Evolutionary conservation across 345 rosid species (phyloP).

Genomic region (Syzygium oleosum): DNA sequence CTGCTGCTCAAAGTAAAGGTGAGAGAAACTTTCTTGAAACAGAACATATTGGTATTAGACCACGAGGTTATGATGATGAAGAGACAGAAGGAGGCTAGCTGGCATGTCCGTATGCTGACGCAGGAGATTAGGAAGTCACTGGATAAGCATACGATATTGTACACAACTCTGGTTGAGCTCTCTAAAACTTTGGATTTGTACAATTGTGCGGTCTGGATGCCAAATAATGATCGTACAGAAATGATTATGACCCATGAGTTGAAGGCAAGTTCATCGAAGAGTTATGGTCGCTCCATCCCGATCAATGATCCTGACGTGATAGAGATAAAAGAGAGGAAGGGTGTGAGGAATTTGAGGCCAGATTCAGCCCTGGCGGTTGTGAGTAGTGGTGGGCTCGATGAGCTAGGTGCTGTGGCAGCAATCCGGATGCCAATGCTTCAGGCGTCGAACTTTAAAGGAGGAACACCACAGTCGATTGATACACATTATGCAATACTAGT

Average conservation of each 20-base stretch:
- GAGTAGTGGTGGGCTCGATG: conserved; percentile 53
- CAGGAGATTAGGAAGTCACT: conserved; percentile 80
- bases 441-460: conserved; percentile 83
- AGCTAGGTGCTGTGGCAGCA: conserved; percentile 74
- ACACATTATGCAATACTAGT: conserved; percentile 78
- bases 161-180: conserved; percentile 85
- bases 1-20: conserved; percentile 80
- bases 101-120: conserved; percentile 84
- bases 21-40: conserved; percentile 85
- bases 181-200: conserved; percentile 81
- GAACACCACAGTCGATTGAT: conserved; percentile 73
- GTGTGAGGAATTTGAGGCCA: conserved; percentile 55
- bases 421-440: conserved; percentile 89
- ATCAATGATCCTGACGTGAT: conserved; percentile 51
- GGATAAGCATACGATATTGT: conserved; percentile 71
- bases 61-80: conserved; percentile 94
- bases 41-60: conserved; percentile 73
- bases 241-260: conserved; percentile 78
- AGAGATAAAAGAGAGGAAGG: conserved; percentile 50
- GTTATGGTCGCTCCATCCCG: conserved; percentile 24
- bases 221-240: conserved; percentile 58
- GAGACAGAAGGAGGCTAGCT: conserved; percentile 78
- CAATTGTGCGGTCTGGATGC: conserved; percentile 95
- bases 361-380: conserved; percentile 60
- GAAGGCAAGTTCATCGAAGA: conserved; percentile 27